These are phyloP conservation scores for Phytopythium vexans DNA, from an alignment of 352 stramenopile species.

Conservation along the genomic window DNA sequence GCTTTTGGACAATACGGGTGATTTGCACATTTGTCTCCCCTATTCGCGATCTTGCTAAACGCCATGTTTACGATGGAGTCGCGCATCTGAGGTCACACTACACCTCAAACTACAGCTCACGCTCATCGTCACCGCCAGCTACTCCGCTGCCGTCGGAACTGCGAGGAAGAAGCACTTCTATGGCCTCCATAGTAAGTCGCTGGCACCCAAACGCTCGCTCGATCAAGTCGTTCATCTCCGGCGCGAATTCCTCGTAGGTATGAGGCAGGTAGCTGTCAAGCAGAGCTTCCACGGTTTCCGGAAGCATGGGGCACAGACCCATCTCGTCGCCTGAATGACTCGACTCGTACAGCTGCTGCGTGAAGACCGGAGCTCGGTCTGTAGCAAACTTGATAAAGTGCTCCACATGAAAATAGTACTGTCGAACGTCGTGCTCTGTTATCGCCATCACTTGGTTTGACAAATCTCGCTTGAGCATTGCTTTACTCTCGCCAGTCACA, in stretches of 20 bases:
- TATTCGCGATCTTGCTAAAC: too few relatives aligned
- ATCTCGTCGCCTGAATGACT: not conserved
- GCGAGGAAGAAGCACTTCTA: too few relatives aligned
- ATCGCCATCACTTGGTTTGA: not conserved
- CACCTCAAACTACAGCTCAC: too few relatives aligned
- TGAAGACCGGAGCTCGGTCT: not conserved
- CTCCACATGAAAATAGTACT: slow-evolving; percentile 1
- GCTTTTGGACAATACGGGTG: too few relatives aligned
- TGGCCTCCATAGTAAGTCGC: too few relatives aligned
- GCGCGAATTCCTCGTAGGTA: not conserved
- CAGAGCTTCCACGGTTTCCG: not conserved
- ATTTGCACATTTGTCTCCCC: too few relatives aligned
- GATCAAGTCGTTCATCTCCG: not conserved
- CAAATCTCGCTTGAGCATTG: not conserved
- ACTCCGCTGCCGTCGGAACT: too few relatives aligned
- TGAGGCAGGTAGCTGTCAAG: not conserved
- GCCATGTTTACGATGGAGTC: too few relatives aligned
- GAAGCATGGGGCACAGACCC: not conserved
- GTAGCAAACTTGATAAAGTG: not conserved
- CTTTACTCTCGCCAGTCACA: not conserved
- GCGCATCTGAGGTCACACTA: too few relatives aligned
- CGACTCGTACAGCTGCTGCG: not conserved
- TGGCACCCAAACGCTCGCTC: not conserved
- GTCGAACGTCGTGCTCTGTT: not conserved
- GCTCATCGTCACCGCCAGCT: too few relatives aligned